These are phyloP conservation scores for Zanthoxylum bungeanum DNA, from an alignment of 345 rosid species.

Conservation along the genomic window DNA sequence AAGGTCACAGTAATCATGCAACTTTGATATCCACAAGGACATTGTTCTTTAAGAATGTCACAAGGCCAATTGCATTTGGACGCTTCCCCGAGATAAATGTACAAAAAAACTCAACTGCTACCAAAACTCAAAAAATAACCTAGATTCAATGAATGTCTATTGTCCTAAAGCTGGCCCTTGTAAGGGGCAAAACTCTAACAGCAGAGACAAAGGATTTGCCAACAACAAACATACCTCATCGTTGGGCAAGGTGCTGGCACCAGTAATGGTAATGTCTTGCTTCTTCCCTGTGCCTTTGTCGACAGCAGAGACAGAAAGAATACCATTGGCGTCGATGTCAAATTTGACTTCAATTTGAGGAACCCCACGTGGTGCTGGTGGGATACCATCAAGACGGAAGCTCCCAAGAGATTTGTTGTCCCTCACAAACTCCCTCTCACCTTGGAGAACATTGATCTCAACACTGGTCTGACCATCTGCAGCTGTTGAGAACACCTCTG, in stretches of 20 bases:
- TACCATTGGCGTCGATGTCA: slow-evolving; percentile 96
- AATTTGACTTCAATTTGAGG: slow-evolving; percentile 94
- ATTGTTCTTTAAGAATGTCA: background rate
- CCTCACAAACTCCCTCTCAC: slow-evolving; percentile 95
- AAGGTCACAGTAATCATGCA: background rate
- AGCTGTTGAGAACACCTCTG: slow-evolving; percentile 98
- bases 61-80: background rate
- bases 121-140: too few species aligned
- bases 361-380: slow-evolving; percentile 91
- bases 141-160: too few species aligned
- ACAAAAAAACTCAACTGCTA: too few species aligned
- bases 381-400: slow-evolving; percentile 73
- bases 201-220: background rate
- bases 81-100: background rate
- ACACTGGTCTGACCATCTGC: slow-evolving; percentile 99
- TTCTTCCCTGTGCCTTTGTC: slow-evolving; percentile 95
- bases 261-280: slow-evolving; percentile 93
- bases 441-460: slow-evolving; percentile 94
- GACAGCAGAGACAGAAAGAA: slow-evolving; percentile 76
- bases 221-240: slow-evolving; percentile 59
- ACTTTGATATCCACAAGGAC: background rate
- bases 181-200: background rate
- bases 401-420: slow-evolving; percentile 91
- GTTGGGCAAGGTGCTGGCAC: slow-evolving; percentile 92
- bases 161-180: too few species aligned